phyloP scores from a whole-genome alignment of 495 filamentous ascomycete species.

The Neurospora sublineolata region DNA sequence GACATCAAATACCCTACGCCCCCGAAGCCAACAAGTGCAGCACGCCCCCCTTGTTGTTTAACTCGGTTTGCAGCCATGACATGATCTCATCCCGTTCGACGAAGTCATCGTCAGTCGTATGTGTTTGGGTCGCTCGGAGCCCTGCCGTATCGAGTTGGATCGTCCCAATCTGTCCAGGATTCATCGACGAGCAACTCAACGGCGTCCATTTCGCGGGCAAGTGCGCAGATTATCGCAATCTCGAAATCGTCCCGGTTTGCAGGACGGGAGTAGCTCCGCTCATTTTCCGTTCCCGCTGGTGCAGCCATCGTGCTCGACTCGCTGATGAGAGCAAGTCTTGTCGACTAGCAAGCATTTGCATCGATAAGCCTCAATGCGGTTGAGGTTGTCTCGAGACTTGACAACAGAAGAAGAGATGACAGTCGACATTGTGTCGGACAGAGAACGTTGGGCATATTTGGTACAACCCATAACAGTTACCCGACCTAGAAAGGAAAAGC shows the following conservation, averaged over 20 bases:
- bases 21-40: slow-evolving; percentile 34
- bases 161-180: background rate
- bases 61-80: background rate
- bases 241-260: background rate
- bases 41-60: slow-evolving; percentile 2
- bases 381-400: no score
- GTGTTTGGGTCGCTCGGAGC: no score
- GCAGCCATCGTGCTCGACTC: background rate
- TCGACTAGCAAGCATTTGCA: background rate
- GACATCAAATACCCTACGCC: slow-evolving; percentile 33
- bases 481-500: no score
- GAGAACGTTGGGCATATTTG: no score
- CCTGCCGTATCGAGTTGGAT: no score
- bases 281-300: background rate
- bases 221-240: background rate
- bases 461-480: no score
- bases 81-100: background rate
- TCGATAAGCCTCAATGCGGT: no score
- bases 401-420: no score
- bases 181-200: background rate
- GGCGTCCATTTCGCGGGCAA: background rate
- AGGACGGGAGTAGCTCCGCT: background rate
- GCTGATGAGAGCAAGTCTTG: background rate
- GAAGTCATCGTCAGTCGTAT: background rate
- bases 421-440: no score